Evolutionary conservation across 179 eudicot genomes (phyloP).

Genomic region (Camellia oleifera): DNA sequence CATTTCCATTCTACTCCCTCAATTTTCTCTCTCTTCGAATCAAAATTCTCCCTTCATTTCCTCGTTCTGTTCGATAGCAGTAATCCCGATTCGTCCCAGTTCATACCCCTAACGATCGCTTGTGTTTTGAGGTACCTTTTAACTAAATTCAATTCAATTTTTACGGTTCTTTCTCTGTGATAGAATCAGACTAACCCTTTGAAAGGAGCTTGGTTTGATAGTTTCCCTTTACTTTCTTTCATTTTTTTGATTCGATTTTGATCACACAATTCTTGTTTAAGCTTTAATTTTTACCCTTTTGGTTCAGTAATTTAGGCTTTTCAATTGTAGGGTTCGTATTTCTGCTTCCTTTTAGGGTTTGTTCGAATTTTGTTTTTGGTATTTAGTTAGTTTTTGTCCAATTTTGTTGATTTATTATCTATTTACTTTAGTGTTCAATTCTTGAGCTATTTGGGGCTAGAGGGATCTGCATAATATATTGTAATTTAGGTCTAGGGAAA

Average conservation of each 20-base stretch:
- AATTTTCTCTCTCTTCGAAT: not conserved
- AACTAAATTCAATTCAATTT: not conserved
- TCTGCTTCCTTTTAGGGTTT: conserved; percentile 19
- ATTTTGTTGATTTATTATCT: not conserved
- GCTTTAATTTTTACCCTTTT: not conserved
- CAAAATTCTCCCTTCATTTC: no score
- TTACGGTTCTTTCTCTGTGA: not conserved
- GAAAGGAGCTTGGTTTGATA: not conserved
- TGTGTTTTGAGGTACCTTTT: conserved; percentile 11
- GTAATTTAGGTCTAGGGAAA: conserved; percentile 6
- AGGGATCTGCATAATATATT: not conserved
- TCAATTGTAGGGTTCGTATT: conserved; percentile 15
- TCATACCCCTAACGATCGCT: not conserved
- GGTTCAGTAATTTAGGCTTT: not conserved
- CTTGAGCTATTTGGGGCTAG: not conserved
- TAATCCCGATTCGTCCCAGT: not conserved
- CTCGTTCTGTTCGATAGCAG: not conserved
- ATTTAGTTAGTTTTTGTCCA: not conserved
- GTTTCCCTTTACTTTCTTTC: not conserved
- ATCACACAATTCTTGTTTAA: not conserved
- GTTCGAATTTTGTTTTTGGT: conserved; percentile 3
- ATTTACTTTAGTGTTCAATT: not conserved
- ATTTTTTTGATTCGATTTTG: not conserved
- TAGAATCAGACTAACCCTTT: not conserved
- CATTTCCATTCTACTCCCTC: not conserved